Evolutionary conservation across 192 early-diverging fungal species (phyloP), one percentile per base, ranked within the genome.

Genomic region (Gigaspora rosea): DNA sequence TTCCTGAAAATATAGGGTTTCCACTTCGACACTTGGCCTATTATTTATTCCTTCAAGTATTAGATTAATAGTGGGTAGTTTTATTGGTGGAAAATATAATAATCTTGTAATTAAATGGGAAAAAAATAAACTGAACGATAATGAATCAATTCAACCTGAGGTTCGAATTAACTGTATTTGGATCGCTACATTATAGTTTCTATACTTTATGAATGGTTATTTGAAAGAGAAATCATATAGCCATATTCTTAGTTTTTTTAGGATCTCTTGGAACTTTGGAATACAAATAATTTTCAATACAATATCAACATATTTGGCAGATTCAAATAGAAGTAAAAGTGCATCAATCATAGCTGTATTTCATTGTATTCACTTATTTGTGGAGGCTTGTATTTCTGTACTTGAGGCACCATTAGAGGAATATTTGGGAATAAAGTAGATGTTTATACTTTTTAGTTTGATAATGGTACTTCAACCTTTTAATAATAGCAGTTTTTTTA

Each of bases 11-110:
- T 68, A 68, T 68, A 7, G 15, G 0, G 0, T 68, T 3, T 47
- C 66, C 11, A 8, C 66, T 22, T 68, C 66, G n/a, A 9, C 9
- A 68, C 47, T 50, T 13, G 66, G 66, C 4, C 1, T 47, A 20
- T 8, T 48, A 3, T 50, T 85, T 76, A 70, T 86, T 61, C 64
- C 79, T 8, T 67, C 71, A 20, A 85, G 84, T 12, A 13, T 80
- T 12, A 85, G 85, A 16, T 79, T 76, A 0, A 65, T 82, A 3
- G 8, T 82, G 8, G 85, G 87, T 9, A 82, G 83, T 8, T 65
- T 82, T 48, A 48, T 82, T 12, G 78, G 70, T 20, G 87, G 87
- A 8, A 73, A 78, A 27, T 83, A 80, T 63, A 78, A 79, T 16
- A 79, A 83, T 49, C 76, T 76, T 54, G 79, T 83, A 49, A 78